Evolutionary conservation across 257 asterid genomes (phyloP).

Genomic region (Scutellaria barbata): DNA sequence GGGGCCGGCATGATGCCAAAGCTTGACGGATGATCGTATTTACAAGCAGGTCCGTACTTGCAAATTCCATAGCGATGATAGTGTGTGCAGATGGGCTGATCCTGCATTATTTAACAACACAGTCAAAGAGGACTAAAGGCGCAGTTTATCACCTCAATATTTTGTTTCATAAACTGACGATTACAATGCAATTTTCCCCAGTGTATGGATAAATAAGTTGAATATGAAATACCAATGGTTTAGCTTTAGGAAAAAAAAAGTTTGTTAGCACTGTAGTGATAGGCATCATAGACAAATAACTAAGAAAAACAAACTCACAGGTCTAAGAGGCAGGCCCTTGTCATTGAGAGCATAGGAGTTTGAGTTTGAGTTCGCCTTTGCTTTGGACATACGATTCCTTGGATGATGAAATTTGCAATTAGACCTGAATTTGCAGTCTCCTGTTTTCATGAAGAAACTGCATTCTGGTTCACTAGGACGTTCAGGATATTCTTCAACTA

Average conservation of each 20-base stretch:
- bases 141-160: not conserved
- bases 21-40: constrained; percentile 77
- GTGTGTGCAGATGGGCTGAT: constrained; percentile 75
- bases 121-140: not conserved
- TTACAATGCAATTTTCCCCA: not conserved
- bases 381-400: constrained; percentile 50
- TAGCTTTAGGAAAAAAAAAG: not conserved
- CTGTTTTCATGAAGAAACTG: constrained; percentile 79
- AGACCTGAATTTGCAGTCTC: constrained; percentile 84
- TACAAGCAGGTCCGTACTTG: constrained; percentile 92
- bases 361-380: constrained; percentile 45
- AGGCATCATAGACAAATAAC: not conserved
- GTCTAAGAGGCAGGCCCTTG: constrained; percentile 96
- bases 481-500: constrained; percentile 74
- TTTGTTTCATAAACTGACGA: not conserved
- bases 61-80: constrained; percentile 85
- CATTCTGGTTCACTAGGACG: constrained; percentile 96
- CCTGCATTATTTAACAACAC: constrained; percentile 51
- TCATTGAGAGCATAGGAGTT: constrained; percentile 58
- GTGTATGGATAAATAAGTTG: not conserved
- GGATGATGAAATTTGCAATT: constrained; percentile 96
- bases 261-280: not conserved
- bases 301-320: constrained; percentile 60
- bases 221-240: not conserved
- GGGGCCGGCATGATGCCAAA: constrained; percentile 42